These are phyloP conservation scores for Chlorella sp. DNA, from an alignment of 139 green algal genomes.

Conservation along the genomic window DNA sequence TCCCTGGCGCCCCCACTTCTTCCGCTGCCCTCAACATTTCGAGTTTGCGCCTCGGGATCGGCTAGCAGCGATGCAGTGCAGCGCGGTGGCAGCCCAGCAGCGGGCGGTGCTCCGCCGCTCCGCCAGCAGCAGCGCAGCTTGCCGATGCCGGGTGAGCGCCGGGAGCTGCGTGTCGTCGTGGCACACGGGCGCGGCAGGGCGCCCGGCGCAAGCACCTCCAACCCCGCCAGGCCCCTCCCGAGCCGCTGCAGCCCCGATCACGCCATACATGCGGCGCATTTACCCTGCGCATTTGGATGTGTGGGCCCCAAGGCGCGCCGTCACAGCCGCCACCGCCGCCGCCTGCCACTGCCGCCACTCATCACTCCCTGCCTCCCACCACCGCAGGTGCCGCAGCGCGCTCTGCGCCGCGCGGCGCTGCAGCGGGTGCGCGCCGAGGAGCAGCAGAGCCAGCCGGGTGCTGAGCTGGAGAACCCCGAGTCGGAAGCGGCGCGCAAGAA, in stretches of 20 bases:
- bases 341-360: not conserved
- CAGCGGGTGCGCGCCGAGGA: conserved; percentile 6
- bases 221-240: no score
- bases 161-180: not conserved
- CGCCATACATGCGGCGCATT: not conserved
- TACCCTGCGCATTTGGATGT: not conserved
- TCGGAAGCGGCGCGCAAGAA: conserved; percentile 66
- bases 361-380: not conserved
- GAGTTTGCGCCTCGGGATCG: no score
- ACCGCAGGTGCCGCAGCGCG: conserved; percentile 5
- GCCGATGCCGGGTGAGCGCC: not conserved
- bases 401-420: conserved; percentile 11
- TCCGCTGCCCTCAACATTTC: not conserved
- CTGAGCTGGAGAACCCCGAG: conserved; percentile 48
- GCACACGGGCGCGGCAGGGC: not conserved
- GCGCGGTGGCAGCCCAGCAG: not conserved
- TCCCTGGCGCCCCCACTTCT: no score
- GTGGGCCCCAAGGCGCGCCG: not conserved
- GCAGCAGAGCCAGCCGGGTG: not conserved
- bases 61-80: no score
- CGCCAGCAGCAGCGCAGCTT: not conserved
- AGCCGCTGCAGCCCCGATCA: not conserved
- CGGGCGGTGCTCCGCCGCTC: not conserved
- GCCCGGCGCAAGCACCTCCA: not conserved
- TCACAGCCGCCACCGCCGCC: not conserved